phyloP scores from a whole-genome alignment of 352 stramenopile genomes.

The Phytophthora crassamura region DNA sequence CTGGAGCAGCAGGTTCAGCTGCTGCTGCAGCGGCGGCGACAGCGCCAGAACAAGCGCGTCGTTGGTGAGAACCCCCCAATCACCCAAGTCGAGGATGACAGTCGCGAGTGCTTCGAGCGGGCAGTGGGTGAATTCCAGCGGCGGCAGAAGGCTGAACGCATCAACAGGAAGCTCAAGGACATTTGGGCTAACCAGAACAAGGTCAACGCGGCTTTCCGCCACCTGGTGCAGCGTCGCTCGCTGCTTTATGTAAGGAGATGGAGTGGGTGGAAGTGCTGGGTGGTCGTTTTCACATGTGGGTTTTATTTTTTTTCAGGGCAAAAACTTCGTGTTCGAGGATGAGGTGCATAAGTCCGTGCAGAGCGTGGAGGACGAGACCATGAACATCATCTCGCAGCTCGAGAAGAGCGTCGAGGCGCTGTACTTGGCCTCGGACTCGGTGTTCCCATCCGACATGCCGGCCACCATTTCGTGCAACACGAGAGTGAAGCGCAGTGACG shows the following conservation, averaged over 20 bases:
- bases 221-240: slow-evolving; percentile 34
- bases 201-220: slow-evolving; percentile 34
- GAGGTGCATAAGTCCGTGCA: slow-evolving; percentile 10
- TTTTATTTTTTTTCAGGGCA: slow-evolving; percentile 30
- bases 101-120: slow-evolving; percentile 26
- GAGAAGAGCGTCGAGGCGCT: slow-evolving; percentile 36
- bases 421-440: slow-evolving; percentile 40
- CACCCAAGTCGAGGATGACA: slow-evolving; percentile 22
- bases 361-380: slow-evolving; percentile 29
- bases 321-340: slow-evolving; percentile 36
- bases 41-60: slow-evolving; percentile 12
- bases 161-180: slow-evolving; percentile 41
- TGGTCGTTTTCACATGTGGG: slow-evolving; percentile 4
- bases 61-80: slow-evolving; percentile 22
- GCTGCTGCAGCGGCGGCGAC: slow-evolving; percentile 28
- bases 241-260: slow-evolving; percentile 34
- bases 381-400: slow-evolving; percentile 37
- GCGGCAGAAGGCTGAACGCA: slow-evolving; percentile 38
- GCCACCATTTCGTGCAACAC: slow-evolving; percentile 41
- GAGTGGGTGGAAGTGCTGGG: no score
- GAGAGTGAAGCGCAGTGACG: slow-evolving; percentile 30
- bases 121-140: slow-evolving; percentile 35
- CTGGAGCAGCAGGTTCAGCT: slow-evolving; percentile 39
- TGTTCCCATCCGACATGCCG: slow-evolving; percentile 34
- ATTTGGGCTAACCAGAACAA: slow-evolving; percentile 42